Percentiles rank a stretch among this genome's conserved stretches.
phyloP scores from a whole-genome alignment of 805 yeast species.

The Barnettozyma siamensis region DNA sequence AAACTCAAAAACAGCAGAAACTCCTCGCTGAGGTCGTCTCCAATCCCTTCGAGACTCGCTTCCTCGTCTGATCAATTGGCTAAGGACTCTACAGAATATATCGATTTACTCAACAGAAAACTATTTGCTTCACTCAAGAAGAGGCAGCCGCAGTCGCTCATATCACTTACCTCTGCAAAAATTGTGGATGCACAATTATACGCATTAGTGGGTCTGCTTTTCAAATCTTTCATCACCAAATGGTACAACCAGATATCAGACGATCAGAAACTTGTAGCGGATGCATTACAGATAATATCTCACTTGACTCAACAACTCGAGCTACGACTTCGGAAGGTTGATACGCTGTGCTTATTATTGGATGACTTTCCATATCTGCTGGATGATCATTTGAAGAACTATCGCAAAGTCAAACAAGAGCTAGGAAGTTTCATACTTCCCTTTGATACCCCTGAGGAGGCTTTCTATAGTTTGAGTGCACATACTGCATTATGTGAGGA shows the following conservation, averaged over 20 bases:
- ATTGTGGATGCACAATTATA: conserved; percentile 40
- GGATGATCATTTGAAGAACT: conserved; percentile 32
- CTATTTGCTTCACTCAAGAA: conserved; percentile 11
- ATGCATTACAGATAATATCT: conserved; percentile 34
- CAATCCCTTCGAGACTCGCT: not conserved
- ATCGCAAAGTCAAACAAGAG: conserved; percentile 24
- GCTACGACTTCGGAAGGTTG: conserved; percentile 25
- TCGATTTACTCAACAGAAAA: conserved; percentile 20
- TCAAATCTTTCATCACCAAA: conserved; percentile 40
- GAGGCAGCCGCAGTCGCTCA: conserved; percentile 24
- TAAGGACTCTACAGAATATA: conserved; percentile 23
- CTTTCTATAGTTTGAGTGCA: conserved; percentile 29
- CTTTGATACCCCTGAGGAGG: conserved; percentile 26
- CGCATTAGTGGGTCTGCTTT: conserved; percentile 39
- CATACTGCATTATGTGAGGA: conserved; percentile 29
- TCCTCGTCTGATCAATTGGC: not conserved
- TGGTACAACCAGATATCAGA: conserved; percentile 41
- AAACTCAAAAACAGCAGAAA: conserved; percentile 1
- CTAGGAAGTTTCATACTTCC: conserved; percentile 29
- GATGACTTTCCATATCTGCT: conserved; percentile 41
- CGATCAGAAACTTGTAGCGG: conserved; percentile 37
- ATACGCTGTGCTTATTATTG: conserved; percentile 32
- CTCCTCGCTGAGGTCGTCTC: not conserved
- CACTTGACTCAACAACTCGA: conserved; percentile 36
- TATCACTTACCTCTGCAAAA: conserved; percentile 34